These are phyloP conservation scores for Mariannaea elegans DNA, from an alignment of 2,329 filamentous ascomycete species.

Conservation along the genomic window DNA sequence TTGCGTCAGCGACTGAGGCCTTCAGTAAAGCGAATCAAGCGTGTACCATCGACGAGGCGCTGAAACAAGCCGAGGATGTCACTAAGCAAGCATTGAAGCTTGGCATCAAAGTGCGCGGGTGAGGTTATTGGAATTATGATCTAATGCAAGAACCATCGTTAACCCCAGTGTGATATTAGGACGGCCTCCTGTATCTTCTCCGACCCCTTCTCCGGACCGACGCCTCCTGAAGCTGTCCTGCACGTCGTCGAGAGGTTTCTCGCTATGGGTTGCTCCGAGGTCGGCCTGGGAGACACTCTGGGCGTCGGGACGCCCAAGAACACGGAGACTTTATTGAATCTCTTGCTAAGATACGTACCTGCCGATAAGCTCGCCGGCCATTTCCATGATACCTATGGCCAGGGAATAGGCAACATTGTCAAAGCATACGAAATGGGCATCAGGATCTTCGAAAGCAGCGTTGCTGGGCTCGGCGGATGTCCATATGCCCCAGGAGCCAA, in stretches of 20 bases:
- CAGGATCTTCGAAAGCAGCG: constrained; percentile 18
- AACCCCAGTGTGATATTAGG: neutral
- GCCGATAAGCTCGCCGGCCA: constrained; percentile 18
- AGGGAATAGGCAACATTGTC: constrained; percentile 15
- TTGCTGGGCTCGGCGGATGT: constrained; percentile 19
- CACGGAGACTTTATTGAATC: constrained; percentile 2
- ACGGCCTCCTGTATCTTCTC: constrained; percentile 20
- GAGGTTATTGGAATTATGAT: too few species aligned
- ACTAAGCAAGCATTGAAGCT: neutral
- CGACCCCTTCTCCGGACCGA: constrained; percentile 17
- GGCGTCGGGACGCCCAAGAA: constrained; percentile 15
- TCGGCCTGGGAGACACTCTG: constrained; percentile 24
- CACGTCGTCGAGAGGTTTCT: constrained; percentile 7
- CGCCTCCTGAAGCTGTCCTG: neutral
- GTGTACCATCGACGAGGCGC: constrained; percentile 18
- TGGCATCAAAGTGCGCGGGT: constrained; percentile 23
- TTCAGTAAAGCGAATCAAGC: constrained; percentile 24
- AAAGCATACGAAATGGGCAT: constrained; percentile 22
- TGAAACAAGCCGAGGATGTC: constrained; percentile 7
- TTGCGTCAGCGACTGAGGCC: constrained; percentile 18
- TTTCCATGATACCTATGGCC: constrained; percentile 23
- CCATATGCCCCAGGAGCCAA: constrained; percentile 23
- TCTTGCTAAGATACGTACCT: constrained; percentile 1
- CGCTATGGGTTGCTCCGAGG: constrained; percentile 26
- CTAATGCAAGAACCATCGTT: too few species aligned